These are phyloP conservation scores for Eucalyptus guilfoylei DNA, from an alignment of 345 rosid genomes.

Conservation along the genomic window DNA sequence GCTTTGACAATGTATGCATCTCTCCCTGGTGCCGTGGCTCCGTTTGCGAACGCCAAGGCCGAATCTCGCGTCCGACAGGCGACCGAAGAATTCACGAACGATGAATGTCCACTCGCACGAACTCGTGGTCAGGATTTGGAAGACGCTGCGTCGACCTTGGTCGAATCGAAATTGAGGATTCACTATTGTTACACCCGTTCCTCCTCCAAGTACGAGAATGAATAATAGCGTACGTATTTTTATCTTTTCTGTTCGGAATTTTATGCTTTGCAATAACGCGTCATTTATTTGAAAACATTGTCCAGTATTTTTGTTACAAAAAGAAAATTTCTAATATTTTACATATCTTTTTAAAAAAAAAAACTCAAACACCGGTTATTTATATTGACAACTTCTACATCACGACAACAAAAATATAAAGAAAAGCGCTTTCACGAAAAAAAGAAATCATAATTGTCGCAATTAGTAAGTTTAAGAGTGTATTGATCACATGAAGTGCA, in stretches of 20 bases:
- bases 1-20: not conserved
- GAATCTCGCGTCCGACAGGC: not conserved
- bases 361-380: not conserved
- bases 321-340: not conserved
- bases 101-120: not conserved
- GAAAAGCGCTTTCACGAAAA: not conserved
- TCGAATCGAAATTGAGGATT: not conserved
- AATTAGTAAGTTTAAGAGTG: not conserved
- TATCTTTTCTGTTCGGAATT: not conserved
- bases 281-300: not conserved
- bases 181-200: not conserved
- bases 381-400: not conserved
- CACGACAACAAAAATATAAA: not conserved
- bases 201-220: not conserved
- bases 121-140: not conserved
- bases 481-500: not conserved
- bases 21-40: not conserved
- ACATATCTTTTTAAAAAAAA: not conserved
- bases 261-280: not conserved
- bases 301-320: not conserved
- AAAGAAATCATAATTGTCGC: not conserved
- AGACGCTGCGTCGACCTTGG: not conserved
- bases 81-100: not conserved
- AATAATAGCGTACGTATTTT: not conserved
- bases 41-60: not conserved